Evolutionary conservation across 2,329 filamentous ascomycete species (phyloP), one percentile per base, ranked within the genome.

Genomic region (Penicillium sclerotigenum): DNA sequence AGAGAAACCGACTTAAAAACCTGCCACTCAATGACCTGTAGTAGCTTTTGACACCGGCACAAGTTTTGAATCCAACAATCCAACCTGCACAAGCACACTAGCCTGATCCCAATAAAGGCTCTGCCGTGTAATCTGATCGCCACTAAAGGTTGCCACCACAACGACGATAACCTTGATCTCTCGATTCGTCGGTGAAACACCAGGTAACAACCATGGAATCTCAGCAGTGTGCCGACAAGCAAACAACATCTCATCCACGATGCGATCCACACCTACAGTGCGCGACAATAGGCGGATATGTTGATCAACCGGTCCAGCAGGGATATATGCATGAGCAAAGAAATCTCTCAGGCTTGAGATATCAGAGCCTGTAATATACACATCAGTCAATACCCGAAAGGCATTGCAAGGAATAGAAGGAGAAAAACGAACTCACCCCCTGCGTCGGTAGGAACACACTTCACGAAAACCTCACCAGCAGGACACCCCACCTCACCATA

Each of bases 91-190:
- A 52, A 86, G 68, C 31, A 86, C 83, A 56, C 75, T 80, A 8
- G 83, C 83, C 65, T 86, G 83, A 63, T 86, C 83, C 83, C 83
- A 86, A 61, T 86, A 85, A 5, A 85, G 66, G 53, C 82, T 77
- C 64, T 85, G 82, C 47, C 78, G 79, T 77, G 62, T 62, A 20
- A 72, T 65, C 22, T 64, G 65, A 5, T 69, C 65, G 2, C 65
- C 71, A 36, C 60, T 60, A 45, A 73, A 72, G 38, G 59, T 65
- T 3, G 82, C 81, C 11, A 83, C 78, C 43, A 75, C 77, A 3
- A 85, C 77, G 4, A 85, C 67, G 0, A 79, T 75, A 5, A 82
- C 75, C 58, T 83, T 79, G 7, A 85, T 81, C 28, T 79, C 75
- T 52, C 79, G 77, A 49, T 79, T 75, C 5, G 82, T 85, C 0